These are phyloP conservation scores for Leccinum brunneo-olivaceum DNA, from an alignment of 1,284 basidiomycete genomes.

Conservation along the genomic window DNA sequence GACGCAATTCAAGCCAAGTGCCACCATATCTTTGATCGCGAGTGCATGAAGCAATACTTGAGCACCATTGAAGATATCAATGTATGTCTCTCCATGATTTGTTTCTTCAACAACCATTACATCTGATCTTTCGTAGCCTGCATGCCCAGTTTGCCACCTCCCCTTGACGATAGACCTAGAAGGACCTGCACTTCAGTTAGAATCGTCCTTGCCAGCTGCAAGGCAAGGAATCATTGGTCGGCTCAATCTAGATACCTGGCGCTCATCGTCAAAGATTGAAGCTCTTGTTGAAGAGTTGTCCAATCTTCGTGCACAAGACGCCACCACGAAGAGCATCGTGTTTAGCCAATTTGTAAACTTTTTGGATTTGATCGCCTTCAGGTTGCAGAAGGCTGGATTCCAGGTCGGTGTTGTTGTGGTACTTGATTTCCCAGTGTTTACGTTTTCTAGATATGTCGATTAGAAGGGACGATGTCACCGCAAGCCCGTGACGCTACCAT, in stretches of 20 bases:
- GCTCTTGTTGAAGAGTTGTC: conserved; percentile 92
- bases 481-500: conserved; percentile 94
- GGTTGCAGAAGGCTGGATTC: conserved; percentile 89
- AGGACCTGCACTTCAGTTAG: conserved; percentile 83
- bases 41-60: conserved; percentile 94
- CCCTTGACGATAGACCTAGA: conserved; percentile 93
- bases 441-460: conserved; percentile 75
- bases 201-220: conserved; percentile 50
- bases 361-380: conserved; percentile 86
- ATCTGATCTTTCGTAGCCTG: conserved; percentile 44
- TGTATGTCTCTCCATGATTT: conserved; percentile 37
- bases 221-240: conserved; percentile 93
- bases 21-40: conserved; percentile 86
- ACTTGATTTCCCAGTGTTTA: background rate
- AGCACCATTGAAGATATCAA: conserved; percentile 66
- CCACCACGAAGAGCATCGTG: conserved; percentile 94
- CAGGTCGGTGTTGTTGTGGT: conserved; percentile 40
- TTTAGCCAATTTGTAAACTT: conserved; percentile 94
- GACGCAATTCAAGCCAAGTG: conserved; percentile 95
- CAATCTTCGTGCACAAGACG: conserved; percentile 77
- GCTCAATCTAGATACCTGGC: conserved; percentile 85
- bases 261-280: conserved; percentile 95
- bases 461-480: conserved; percentile 96
- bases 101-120: conserved; percentile 2
- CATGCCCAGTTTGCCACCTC: conserved; percentile 93